Conservation (phyloP, 1,139 yeast species). For the Zhuliangozyma parablackwelliae region DNA sequence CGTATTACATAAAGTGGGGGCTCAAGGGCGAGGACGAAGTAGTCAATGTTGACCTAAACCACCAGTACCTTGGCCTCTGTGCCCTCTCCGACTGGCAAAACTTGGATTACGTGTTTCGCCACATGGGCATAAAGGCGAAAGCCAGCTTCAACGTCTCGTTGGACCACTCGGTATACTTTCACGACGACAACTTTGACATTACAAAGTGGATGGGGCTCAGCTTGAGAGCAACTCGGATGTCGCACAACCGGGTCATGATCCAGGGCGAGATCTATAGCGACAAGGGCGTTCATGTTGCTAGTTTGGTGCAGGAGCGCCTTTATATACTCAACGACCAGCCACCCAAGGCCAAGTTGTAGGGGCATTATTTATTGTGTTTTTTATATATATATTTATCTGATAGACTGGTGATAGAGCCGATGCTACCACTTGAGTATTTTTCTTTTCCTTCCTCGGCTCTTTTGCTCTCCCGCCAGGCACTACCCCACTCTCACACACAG, state of each 20-base stretch:
- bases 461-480: too few relatives aligned
- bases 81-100: constrained; percentile 48
- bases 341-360: constrained; percentile 26
- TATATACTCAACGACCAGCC: constrained; percentile 29
- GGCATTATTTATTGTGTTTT: constrained; percentile 1
- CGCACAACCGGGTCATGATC: constrained; percentile 37
- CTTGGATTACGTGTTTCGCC: constrained; percentile 3
- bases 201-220: constrained; percentile 35
- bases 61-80: constrained; percentile 57
- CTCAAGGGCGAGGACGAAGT: constrained; percentile 14
- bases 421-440: too few relatives aligned
- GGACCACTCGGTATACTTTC: constrained; percentile 41
- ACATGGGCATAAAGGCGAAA: constrained; percentile 18
- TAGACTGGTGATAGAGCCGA: not conserved
- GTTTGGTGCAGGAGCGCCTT: constrained; percentile 42
- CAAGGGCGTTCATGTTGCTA: constrained; percentile 33
- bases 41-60: constrained; percentile 12
- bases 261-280: constrained; percentile 31
- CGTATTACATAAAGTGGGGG: constrained; percentile 42
- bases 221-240: constrained; percentile 30
- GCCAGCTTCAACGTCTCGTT: constrained; percentile 31
- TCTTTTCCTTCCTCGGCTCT: too few relatives aligned
- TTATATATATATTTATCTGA: not conserved
- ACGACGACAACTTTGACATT: constrained; percentile 41
- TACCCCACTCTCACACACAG: too few relatives aligned